A percentile compares a stretch with the other conserved stretches of the same genome.
phyloP scores from a whole-genome alignment of 2,329 filamentous ascomycete species.

The Trichoderma oligosporum region DNA sequence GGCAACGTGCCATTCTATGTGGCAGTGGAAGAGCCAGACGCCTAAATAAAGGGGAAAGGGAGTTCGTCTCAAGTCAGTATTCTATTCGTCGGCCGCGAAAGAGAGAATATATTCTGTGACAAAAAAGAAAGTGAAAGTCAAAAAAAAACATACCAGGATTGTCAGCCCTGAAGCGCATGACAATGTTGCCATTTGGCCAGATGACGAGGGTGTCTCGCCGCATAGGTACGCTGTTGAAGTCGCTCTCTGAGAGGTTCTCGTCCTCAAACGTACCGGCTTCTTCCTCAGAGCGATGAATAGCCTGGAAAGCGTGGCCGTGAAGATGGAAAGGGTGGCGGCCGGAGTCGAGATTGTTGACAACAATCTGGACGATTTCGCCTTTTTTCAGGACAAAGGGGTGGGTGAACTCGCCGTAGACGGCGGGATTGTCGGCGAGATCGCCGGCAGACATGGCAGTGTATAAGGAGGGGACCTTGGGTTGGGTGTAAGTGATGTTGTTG shows the following conservation, averaged over 20 bases:
- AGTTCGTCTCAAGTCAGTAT: not conserved
- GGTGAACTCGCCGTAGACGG: slow-evolving; percentile 63
- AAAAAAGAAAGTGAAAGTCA: not conserved
- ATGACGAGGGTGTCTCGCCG: slow-evolving; percentile 66
- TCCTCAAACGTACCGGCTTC: slow-evolving; percentile 54
- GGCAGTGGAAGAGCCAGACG: slow-evolving; percentile 73
- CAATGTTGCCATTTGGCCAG: slow-evolving; percentile 61
- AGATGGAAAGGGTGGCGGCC: slow-evolving; percentile 74
- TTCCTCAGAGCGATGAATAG: slow-evolving; percentile 57
- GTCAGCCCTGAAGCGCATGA: slow-evolving; percentile 64
- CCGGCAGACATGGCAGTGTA: slow-evolving; percentile 69
- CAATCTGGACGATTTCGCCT: slow-evolving; percentile 65
- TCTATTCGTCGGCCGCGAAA: not conserved
- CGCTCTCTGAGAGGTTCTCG: slow-evolving; percentile 40
- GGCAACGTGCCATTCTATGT: slow-evolving; percentile 73
- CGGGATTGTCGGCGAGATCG: slow-evolving; percentile 53
- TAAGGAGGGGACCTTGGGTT: slow-evolving; percentile 72
- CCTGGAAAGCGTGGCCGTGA: slow-evolving; percentile 73
- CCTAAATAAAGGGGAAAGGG: slow-evolving; percentile 29
- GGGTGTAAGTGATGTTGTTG: slow-evolving; percentile 73
- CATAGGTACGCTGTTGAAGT: slow-evolving; percentile 56
- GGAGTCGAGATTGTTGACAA: slow-evolving; percentile 72
- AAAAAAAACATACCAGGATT: slow-evolving; percentile 52
- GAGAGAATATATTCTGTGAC: not conserved
- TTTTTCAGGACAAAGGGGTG: slow-evolving; percentile 65